Evolutionary conservation across 139 green algal species (phyloP).

Genomic region (Limnomonas spitsbergensis): DNA sequence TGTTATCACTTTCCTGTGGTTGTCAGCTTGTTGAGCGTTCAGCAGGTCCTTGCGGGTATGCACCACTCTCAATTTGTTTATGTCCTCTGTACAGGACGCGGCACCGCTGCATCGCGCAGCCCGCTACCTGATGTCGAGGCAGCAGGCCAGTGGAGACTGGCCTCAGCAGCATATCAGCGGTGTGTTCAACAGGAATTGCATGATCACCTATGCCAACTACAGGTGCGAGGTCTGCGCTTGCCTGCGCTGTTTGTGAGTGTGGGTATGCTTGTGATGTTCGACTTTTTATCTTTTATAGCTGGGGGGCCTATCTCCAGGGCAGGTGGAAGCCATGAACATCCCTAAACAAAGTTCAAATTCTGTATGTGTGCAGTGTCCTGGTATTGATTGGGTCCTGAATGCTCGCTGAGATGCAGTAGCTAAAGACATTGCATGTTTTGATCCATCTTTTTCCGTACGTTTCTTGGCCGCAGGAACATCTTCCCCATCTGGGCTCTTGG

Average conservation of each 20-base stretch:
- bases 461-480: slow-evolving; percentile 70
- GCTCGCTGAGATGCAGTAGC: no score
- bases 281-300: neutral
- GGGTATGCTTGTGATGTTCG: neutral
- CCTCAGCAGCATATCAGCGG: slow-evolving; percentile 97
- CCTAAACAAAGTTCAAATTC: no score
- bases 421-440: no score
- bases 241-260: no score
- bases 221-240: slow-evolving; percentile 43
- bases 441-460: no score
- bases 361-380: no score
- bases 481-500: slow-evolving; percentile 98
- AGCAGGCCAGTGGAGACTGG: slow-evolving; percentile 85
- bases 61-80: no score
- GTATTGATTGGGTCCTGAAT: no score
- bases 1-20: no score
- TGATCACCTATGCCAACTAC: slow-evolving; percentile 99
- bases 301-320: neutral
- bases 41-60: no score
- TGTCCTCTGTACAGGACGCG: no score
- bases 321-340: neutral
- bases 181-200: slow-evolving; percentile 99
- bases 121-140: slow-evolving; percentile 53
- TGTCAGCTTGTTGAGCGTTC: no score
- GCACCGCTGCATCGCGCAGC: slow-evolving; percentile 15